A percentile compares a stretch with the other conserved stretches of the same genome.
phyloP scores from a whole-genome alignment of 2,329 filamentous ascomycete genomes.

The Corniculantispora saksenae region DNA sequence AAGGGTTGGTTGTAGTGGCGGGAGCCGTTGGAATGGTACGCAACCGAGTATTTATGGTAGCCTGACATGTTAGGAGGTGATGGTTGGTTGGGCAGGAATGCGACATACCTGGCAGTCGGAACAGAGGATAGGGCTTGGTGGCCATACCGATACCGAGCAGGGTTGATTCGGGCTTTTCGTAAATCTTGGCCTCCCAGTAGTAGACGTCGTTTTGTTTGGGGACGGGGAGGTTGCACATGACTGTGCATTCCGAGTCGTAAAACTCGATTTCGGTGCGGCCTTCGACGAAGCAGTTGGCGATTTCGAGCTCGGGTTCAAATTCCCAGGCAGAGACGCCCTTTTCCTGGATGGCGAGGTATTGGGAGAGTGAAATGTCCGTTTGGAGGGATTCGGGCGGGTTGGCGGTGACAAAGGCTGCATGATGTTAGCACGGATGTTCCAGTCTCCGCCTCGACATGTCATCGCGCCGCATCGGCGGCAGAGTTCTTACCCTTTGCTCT shows the following conservation, averaged over 20 bases:
- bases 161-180: conserved; percentile 90
- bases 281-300: conserved; percentile 98
- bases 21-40: conserved; percentile 84
- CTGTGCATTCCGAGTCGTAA: conserved; percentile 96
- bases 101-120: conserved; percentile 81
- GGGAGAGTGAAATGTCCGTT: conserved; percentile 95
- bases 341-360: conserved; percentile 97
- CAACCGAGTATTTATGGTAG: conserved; percentile 88
- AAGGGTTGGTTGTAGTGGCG: conserved; percentile 95
- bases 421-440: not conserved
- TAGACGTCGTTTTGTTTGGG: conserved; percentile 99
- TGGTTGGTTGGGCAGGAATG: not conserved
- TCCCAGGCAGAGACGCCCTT: conserved; percentile 99
- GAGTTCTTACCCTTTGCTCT: conserved; percentile 80
- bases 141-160: conserved; percentile 89
- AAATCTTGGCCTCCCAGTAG: conserved; percentile 99
- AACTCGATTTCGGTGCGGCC: conserved; percentile 96
- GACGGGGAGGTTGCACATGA: conserved; percentile 93
- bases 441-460: not conserved
- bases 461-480: not conserved
- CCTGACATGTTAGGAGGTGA: conserved; percentile 46
- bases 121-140: conserved; percentile 95
- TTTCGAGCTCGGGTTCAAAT: conserved; percentile 98
- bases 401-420: conserved; percentile 82
- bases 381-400: conserved; percentile 94